Base-by-base conservation (phyloP, 768 basidiomycete species). In the Rhizopogon sp. region DNA sequence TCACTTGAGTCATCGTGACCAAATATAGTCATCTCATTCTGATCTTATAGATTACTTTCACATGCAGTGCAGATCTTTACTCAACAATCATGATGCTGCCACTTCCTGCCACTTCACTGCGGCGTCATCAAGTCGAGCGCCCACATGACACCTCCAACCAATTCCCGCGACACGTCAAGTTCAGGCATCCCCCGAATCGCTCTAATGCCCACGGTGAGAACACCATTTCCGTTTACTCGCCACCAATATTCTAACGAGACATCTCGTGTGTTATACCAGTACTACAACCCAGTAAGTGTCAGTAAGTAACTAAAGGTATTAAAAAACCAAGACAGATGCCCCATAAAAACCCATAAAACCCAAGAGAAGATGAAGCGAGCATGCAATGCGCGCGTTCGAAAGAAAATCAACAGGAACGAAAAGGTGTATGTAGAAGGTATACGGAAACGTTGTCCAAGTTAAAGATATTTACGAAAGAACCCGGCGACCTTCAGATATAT, bases 401-500 rank as follows among this genome's bases (percentile, higher is more conserved):
- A 46, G 54, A 35, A 46, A 58, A 67, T 57, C 46, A 65, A 61
- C 39, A 63, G 60, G 58, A 70, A 57, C 54, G 64, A 57, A 54
- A 58, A 61, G 66, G 51, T 53, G 60, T 56, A 56, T 57, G 52
- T 44, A 39, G 6, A 50, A 62, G 51, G 56, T 49, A 42, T 40
- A 57, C 28, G 29, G 37, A 41, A 37, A 43, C 54, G 14, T 37
- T 37, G 10, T 9, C 13, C 35, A 8, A 8, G 8, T 62, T 68
- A 75, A 53, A 76, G 71, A 58, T 66, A 74, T 65, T 72, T 72
- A 65, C 72, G 71, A 63, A 77, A 65, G 63, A 66, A 71, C 76
- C 66, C 76, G 76, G 76, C 76, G 71, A 78, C 76, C 72, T 69
- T 78, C 68, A 75, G 73, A 62, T 72, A 62, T 61, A 76, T 65